Conservation (phyloP, 805 yeast species). For the Danielia reshetovae region DNA sequence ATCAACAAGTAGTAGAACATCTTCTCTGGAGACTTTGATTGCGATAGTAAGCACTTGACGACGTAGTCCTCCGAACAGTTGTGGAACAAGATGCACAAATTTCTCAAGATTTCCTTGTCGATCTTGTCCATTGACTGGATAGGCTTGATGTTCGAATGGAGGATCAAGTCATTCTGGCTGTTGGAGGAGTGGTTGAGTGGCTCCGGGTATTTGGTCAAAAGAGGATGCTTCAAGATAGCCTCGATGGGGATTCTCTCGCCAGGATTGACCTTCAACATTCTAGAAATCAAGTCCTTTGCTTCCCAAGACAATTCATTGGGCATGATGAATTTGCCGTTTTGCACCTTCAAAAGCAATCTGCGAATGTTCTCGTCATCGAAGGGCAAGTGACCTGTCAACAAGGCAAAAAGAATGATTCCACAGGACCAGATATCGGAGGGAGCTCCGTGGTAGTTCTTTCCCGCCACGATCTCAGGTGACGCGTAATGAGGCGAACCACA, state of each 20-base stretch:
- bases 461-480: constrained; percentile 96
- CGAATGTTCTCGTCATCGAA: constrained; percentile 96
- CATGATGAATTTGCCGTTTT: constrained; percentile 81
- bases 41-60: constrained; percentile 47
- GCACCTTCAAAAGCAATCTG: constrained; percentile 81
- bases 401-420: constrained; percentile 91
- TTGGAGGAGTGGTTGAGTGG: constrained; percentile 13
- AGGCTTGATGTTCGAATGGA: constrained; percentile 27
- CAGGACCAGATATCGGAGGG: constrained; percentile 98
- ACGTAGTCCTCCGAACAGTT: constrained; percentile 60
- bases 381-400: constrained; percentile 91
- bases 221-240: constrained; percentile 76
- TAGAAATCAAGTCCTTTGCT: constrained; percentile 79
- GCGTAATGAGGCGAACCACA: constrained; percentile 99
- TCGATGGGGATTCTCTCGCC: constrained; percentile 70
- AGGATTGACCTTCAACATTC: constrained; percentile 84
- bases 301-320: constrained; percentile 75
- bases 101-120: constrained; percentile 71
- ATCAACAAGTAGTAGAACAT: constrained; percentile 71
- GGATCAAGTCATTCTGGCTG: constrained; percentile 4
- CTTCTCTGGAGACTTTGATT: constrained; percentile 69
- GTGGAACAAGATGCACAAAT: constrained; percentile 76
- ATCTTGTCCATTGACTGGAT: constrained; percentile 44
- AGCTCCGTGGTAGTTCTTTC: constrained; percentile 91
- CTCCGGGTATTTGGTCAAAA: constrained; percentile 68